Conservation (phyloP, 129 eudicot genomes). For the Chrysanthemum makinoi region DNA sequence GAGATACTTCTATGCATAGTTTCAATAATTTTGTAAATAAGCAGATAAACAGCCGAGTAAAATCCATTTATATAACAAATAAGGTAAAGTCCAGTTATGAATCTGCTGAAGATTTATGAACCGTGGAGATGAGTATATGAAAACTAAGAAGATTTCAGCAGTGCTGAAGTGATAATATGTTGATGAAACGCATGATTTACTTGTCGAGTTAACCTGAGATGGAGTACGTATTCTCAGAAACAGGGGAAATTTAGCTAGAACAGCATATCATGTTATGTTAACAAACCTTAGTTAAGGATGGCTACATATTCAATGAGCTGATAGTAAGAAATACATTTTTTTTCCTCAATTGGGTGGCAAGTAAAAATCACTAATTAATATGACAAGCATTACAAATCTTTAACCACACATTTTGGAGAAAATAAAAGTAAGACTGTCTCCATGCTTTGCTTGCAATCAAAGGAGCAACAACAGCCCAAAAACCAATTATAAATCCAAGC, state of each 20-base stretch:
- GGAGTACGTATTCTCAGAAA: not conserved
- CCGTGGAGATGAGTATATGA: no score
- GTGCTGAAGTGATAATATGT: no score
- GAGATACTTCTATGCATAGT: no score
- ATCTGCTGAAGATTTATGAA: no score
- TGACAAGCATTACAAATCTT: constrained; percentile 14
- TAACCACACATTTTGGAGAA: constrained; percentile 12
- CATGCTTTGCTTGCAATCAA: constrained; percentile 20
- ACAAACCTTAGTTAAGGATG: not conserved
- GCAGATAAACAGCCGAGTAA: no score
- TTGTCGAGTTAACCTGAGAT: not conserved
- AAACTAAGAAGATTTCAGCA: no score
- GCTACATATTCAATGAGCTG: not conserved
- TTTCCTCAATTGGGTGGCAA: not conserved
- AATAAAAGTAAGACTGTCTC: constrained; percentile 25
- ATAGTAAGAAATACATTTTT: not conserved
- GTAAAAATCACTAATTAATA: not conserved
- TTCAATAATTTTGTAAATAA: no score
- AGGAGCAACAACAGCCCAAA: constrained; percentile 32
- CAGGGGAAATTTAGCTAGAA: not conserved
- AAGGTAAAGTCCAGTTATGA: no score
- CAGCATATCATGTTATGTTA: not conserved
- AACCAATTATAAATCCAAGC: constrained; percentile 32
- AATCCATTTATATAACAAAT: no score
- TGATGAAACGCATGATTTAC: no score